Conservation (phyloP, 306 rosid genomes). For the Rosa persica region DNA sequence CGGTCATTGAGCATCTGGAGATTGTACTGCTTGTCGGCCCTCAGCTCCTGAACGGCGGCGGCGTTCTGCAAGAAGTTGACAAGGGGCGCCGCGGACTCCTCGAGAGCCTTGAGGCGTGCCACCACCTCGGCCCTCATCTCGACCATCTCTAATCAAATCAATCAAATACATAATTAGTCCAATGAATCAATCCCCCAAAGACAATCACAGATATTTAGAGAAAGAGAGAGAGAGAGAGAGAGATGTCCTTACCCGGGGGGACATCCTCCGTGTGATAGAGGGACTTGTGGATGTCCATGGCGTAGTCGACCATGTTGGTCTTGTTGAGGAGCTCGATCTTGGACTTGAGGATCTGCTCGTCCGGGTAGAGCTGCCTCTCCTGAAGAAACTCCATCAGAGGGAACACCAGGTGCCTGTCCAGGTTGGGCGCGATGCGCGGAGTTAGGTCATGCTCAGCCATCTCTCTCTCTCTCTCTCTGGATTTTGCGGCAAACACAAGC, state of each 20-base stretch:
- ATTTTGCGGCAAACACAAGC: not conserved
- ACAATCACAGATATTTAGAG: too few relatives aligned
- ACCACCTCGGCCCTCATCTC: slow-evolving; percentile 59
- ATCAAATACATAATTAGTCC: not conserved
- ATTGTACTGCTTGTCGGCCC: slow-evolving; percentile 82
- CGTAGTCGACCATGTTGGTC: slow-evolving; percentile 96
- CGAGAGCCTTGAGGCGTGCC: slow-evolving; percentile 51
- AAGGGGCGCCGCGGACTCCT: slow-evolving; percentile 88
- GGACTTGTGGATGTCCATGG: slow-evolving; percentile 89
- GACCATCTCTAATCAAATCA: slow-evolving; percentile 19
- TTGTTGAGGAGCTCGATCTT: slow-evolving; percentile 87
- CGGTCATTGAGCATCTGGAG: slow-evolving; percentile 89
- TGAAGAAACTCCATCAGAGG: slow-evolving; percentile 90
- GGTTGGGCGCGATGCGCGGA: slow-evolving; percentile 76
- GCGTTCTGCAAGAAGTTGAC: slow-evolving; percentile 76
- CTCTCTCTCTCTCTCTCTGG: not conserved
- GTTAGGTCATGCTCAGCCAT: slow-evolving; percentile 87
- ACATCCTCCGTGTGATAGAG: slow-evolving; percentile 89
- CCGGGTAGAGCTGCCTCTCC: slow-evolving; percentile 66
- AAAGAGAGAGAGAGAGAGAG: not conserved
- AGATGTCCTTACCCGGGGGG: slow-evolving; percentile 45
- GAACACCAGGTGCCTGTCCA: slow-evolving; percentile 81
- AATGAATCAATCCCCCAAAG: not conserved
- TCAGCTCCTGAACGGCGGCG: slow-evolving; percentile 77
- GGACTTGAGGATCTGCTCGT: slow-evolving; percentile 75